Base-by-base conservation (phyloP, 139 green algal species). In the Volvox reticuliferus region DNA sequence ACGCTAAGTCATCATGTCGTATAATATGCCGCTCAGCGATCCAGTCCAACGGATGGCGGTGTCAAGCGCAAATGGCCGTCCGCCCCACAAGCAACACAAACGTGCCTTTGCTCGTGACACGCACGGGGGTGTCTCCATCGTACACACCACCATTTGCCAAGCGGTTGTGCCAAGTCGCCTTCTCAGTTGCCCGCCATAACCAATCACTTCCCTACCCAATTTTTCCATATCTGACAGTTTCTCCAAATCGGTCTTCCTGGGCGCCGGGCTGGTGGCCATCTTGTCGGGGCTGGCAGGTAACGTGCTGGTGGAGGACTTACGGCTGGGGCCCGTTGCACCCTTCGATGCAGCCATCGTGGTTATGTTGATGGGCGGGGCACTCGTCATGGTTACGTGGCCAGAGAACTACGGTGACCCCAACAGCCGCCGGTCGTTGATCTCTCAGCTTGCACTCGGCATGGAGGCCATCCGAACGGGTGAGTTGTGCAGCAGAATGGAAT, bases 201-300 rank as follows among this genome's bases (percentile, higher is more conserved):
- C 44, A 55, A 55, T 55, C 9, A 55, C 44, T 55, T 55, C 44
- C 44, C 44, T 55, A 9, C 44, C 44, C 44, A 55, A 55, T 55
- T 55, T 9, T 55, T 55, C 44, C 44, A 5, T 55, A 55, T 9
- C 44, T 55, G 9, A 55, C 30, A 81, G 75, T 20, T 81, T 81
- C 30, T 81, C 78, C 55, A 97, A 98, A 92, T 98, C 98, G 14
- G 97, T 99, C 24, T 99, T 99, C 82, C 85, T 99, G 13, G 98
- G 98, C 80, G 99, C 99, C 91, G 98, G 98, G 0, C 90, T 99
- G 14, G 95, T 99, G 80, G 98, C 98, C 82, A 99, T 99, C 88
- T 50, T 98, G 17, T 90, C 96, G 22, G 98, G 98, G 50, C 95
- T 99, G 71, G 55, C 99, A 16, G 98, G 96, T 26, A 98, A 98